Evolutionary conservation across 305 asterid species (phyloP).

Genomic region (Nicotiana rustica): DNA sequence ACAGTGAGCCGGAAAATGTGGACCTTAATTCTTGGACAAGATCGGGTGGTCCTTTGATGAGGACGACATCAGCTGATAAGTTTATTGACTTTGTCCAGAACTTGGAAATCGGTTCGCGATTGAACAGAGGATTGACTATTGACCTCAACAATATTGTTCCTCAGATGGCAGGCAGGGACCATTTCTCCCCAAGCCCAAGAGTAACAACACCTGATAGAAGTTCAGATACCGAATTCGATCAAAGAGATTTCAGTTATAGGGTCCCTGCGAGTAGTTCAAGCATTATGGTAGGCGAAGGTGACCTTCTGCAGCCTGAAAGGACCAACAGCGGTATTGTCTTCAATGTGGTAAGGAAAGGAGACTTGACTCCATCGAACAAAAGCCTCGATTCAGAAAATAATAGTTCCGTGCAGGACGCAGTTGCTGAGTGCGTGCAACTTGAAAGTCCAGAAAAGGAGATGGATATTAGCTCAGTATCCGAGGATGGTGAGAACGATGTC

Average conservation of each 20-base stretch:
- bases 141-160: slow-evolving; percentile 39
- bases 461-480: slow-evolving; percentile 65
- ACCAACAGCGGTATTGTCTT: slow-evolving; percentile 76
- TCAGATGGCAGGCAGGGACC: slow-evolving; percentile 45
- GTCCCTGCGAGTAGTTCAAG: slow-evolving; percentile 47
- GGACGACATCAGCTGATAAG: slow-evolving; percentile 84
- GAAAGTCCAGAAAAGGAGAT: slow-evolving; percentile 63
- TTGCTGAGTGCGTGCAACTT: slow-evolving; percentile 71
- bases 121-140: slow-evolving; percentile 43
- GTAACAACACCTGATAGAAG: slow-evolving; percentile 55
- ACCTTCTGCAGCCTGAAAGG: slow-evolving; percentile 76
- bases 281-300: slow-evolving; percentile 79
- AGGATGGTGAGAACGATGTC: slow-evolving; percentile 45
- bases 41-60: slow-evolving; percentile 95
- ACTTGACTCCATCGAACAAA: slow-evolving; percentile 62
- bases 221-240: slow-evolving; percentile 63
- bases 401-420: slow-evolving; percentile 51
- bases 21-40: slow-evolving; percentile 85
- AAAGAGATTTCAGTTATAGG: slow-evolving; percentile 49
- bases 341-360: slow-evolving; percentile 78
- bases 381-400: slow-evolving; percentile 59
- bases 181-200: slow-evolving; percentile 41
- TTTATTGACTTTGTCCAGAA: slow-evolving; percentile 81
- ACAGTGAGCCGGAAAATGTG: slow-evolving; percentile 74
- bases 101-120: slow-evolving; percentile 57